phyloP scores from a whole-genome alignment of 1,284 basidiomycete genomes.

The Phlebopus sp. region DNA sequence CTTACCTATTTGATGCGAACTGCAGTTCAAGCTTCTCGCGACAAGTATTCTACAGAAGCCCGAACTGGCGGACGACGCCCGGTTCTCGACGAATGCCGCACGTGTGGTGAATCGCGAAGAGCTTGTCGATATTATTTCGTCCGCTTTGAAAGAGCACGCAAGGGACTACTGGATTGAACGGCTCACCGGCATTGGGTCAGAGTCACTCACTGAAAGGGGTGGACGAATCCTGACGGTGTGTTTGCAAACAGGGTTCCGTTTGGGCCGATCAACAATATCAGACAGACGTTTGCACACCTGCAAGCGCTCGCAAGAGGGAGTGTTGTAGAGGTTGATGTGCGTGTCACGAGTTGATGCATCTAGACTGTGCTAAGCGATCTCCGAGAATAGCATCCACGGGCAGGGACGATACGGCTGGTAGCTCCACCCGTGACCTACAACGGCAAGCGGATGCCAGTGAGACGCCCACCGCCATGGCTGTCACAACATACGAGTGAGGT shows the following conservation, averaged over 20 bases:
- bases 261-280: conserved; percentile 91
- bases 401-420: conserved; percentile 84
- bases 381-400: conserved; percentile 59
- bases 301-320: conserved; percentile 72
- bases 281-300: conserved; percentile 88
- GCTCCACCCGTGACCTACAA: conserved; percentile 88
- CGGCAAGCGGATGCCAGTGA: conserved; percentile 74
- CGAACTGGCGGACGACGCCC: conserved; percentile 53
- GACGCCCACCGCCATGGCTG: conserved; percentile 77
- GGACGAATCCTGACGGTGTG: conserved; percentile 8
- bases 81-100: conserved; percentile 70
- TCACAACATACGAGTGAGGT: conserved; percentile 84
- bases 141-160: conserved; percentile 53
- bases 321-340: conserved; percentile 60
- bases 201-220: conserved; percentile 12
- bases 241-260: conserved; percentile 70
- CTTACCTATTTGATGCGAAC: conserved; percentile 3
- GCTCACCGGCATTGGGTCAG: conserved; percentile 75
- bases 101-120: conserved; percentile 77
- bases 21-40: conserved; percentile 67
- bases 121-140: conserved; percentile 72
- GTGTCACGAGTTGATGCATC: conserved; percentile 23
- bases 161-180: conserved; percentile 72
- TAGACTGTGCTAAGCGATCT: conserved; percentile 8
- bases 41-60: conserved; percentile 60